Evolutionary conservation across 1,284 basidiomycete genomes (phyloP), one percentile per base, ranked within the genome.

Genomic region (Kalmanozyma brasiliensis): DNA sequence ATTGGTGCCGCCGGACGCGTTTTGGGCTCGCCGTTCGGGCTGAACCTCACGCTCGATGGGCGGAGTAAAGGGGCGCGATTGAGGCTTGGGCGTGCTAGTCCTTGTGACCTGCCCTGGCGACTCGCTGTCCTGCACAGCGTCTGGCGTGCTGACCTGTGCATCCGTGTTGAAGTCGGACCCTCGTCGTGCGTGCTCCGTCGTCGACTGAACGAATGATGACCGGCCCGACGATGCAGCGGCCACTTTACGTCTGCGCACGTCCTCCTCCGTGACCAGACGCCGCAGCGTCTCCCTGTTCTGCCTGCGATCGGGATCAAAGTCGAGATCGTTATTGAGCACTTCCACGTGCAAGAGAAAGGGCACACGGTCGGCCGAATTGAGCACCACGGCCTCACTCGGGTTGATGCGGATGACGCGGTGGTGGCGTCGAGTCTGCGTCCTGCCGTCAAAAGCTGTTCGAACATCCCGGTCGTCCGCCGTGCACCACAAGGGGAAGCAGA

Each of bases 401-500:
- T 94, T 94, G 82, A 99, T 96, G 73, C 96, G 89, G 37, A 98
- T 93, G 51, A 99, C 93, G 34, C 93, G 89, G 80, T 98, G 94
- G 81, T 99, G 95, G 75, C 74, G 76, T 83, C 82, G 11, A 84
- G 38, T n/a, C 33, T 44, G 53, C 20, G 40, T 19, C 26, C 52
- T 56, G 37, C 24, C 41, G 24, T 49, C 43, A 10, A 13, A 19
- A 9, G 26, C 19, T 5, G 36, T 36, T 32, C 26, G 26, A 7
- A 44, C 24, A 14, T 80, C 77, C 14, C 70, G 66, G 36, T 55
- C 51, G 45, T 73, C 73, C 14, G 73, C 71, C 16, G 51, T 84
- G 79, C 94, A 97, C 94, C 94, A 98, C 85, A 96, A 87, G 23
- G 94, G 94, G 88, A 98, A 92, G 83, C 94, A 97, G n/a, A 94